phyloP scores from a whole-genome alignment of 83 land plant genomes.

The Larix sibirica region DNA sequence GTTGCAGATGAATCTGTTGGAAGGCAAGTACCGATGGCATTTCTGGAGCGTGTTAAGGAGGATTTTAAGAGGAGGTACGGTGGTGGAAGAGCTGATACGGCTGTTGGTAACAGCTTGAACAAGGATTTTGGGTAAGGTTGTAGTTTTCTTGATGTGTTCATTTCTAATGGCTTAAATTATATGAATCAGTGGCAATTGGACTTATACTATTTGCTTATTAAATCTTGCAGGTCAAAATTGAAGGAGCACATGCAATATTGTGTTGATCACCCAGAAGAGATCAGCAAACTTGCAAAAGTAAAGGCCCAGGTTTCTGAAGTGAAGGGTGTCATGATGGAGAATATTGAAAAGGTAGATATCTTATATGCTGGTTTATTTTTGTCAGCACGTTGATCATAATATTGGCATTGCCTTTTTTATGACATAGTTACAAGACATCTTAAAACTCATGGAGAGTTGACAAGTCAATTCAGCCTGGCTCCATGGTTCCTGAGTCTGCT shows the following conservation, averaged over 20 bases:
- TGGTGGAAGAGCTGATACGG: slow-evolving; percentile 63
- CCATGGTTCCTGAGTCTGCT: too few species aligned
- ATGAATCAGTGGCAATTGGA: neutral
- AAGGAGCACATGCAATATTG: slow-evolving; percentile 85
- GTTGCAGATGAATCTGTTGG: slow-evolving; percentile 69
- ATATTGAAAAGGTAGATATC: slow-evolving; percentile 69
- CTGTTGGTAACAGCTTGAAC: slow-evolving; percentile 42
- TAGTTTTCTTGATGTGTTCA: neutral
- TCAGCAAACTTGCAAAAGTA: slow-evolving; percentile 79
- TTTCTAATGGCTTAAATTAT: neutral
- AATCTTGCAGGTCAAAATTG: slow-evolving; percentile 55
- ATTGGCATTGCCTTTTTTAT: neutral
- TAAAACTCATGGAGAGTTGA: too few species aligned
- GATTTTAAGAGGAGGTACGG: slow-evolving; percentile 60
- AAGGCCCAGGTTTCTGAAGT: slow-evolving; percentile 88
- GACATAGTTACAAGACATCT: too few species aligned
- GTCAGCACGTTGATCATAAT: neutral
- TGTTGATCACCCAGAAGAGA: slow-evolving; percentile 77
- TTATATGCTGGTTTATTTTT: neutral
- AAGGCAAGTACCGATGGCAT: slow-evolving; percentile 60
- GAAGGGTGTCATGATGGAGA: slow-evolving; percentile 88
- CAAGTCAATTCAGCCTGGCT: too few species aligned
- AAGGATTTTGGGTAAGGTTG: slow-evolving; percentile 55
- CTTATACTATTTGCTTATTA: neutral
- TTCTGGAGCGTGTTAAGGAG: slow-evolving; percentile 62